Percentiles rank a stretch among this genome's conserved stretches.
Conservation (phyloP, 768 basidiomycete genomes). For the Boletus rubropictus region DNA sequence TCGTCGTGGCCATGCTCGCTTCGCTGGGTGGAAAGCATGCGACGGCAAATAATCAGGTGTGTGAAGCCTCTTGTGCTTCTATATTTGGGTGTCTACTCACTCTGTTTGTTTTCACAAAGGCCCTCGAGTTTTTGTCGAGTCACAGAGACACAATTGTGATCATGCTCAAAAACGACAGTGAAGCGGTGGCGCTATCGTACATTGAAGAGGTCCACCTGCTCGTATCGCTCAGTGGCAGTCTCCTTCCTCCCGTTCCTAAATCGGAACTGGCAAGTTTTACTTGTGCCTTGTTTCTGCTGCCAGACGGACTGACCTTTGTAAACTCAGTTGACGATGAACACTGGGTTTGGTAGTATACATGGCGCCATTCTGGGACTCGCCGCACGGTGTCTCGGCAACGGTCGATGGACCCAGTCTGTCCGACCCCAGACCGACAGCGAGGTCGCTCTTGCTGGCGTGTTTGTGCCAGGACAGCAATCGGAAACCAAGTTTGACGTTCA, state of each 20-base stretch:
- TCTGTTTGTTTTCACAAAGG: neutral
- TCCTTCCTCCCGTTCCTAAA: conserved; percentile 67
- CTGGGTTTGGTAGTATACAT: conserved; percentile 85
- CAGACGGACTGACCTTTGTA: neutral
- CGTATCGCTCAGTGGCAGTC: conserved; percentile 60
- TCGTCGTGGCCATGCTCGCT: conserved; percentile 70
- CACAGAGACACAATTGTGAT: conserved; percentile 83
- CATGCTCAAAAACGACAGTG: conserved; percentile 69
- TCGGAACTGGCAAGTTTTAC: conserved; percentile 63
- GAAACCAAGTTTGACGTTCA: conserved; percentile 55
- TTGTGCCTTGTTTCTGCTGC: neutral
- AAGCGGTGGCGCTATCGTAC: conserved; percentile 54
- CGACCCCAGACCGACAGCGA: conserved; percentile 65
- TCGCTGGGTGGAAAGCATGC: conserved; percentile 67
- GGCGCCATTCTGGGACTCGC: conserved; percentile 70
- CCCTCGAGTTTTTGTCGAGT: conserved; percentile 69
- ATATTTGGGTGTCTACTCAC: neutral
- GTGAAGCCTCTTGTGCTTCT: neutral
- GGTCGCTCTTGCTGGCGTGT: conserved; percentile 44
- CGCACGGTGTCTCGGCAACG: conserved; percentile 59
- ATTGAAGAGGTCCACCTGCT: conserved; percentile 80
- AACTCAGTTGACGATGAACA: conserved; percentile 49
- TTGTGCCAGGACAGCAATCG: conserved; percentile 50
- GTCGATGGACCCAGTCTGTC: conserved; percentile 52
- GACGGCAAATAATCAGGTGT: conserved; percentile 65